Evolutionary conservation across 2,329 filamentous ascomycete species (phyloP).

Genomic region (Chaetomium olivaceum): DNA sequence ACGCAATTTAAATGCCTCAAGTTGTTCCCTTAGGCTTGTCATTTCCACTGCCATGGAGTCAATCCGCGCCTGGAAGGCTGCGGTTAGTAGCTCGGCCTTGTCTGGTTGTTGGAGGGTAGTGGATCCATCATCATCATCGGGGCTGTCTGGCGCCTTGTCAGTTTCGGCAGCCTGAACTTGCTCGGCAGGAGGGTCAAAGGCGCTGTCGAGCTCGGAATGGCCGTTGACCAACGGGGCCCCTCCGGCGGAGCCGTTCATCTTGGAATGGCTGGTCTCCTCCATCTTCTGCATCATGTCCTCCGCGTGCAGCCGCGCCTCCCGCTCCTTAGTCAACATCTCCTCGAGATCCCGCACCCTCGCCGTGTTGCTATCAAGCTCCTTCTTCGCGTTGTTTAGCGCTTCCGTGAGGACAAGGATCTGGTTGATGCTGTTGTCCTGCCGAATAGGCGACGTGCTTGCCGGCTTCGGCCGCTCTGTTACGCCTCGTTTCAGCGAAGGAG

Average conservation of each 20-base stretch:
- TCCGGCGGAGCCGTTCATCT: slow-evolving; percentile 44
- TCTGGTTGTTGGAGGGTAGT: slow-evolving; percentile 38
- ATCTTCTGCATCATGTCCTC: slow-evolving; percentile 78
- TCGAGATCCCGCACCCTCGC: slow-evolving; percentile 80
- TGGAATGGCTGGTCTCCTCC: slow-evolving; percentile 53
- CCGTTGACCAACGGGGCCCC: slow-evolving; percentile 39
- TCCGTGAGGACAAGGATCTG: slow-evolving; percentile 85
- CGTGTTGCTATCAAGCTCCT: slow-evolving; percentile 82
- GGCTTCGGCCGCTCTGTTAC: slow-evolving; percentile 73
- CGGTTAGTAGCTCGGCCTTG: slow-evolving; percentile 40
- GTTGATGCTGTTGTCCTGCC: slow-evolving; percentile 57
- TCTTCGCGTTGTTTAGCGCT: slow-evolving; percentile 78
- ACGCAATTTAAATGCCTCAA: slow-evolving; percentile 73
- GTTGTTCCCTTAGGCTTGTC: slow-evolving; percentile 75
- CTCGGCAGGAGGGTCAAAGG: slow-evolving; percentile 49
- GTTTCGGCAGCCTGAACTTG: slow-evolving; percentile 30
- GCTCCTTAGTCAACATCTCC: slow-evolving; percentile 73
- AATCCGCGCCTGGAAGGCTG: slow-evolving; percentile 66
- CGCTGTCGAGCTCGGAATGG: slow-evolving; percentile 47
- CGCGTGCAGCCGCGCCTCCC: slow-evolving; percentile 76
- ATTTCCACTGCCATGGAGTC: slow-evolving; percentile 79
- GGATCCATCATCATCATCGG: slow-evolving; percentile 11
- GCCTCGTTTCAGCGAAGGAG: slow-evolving; percentile 69
- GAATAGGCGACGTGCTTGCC: slow-evolving; percentile 58
- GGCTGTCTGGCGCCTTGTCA: slow-evolving; percentile 28